These are phyloP conservation scores for Exophiala viscosa DNA, from an alignment of 2,329 filamentous ascomycete genomes.

Conservation along the genomic window DNA sequence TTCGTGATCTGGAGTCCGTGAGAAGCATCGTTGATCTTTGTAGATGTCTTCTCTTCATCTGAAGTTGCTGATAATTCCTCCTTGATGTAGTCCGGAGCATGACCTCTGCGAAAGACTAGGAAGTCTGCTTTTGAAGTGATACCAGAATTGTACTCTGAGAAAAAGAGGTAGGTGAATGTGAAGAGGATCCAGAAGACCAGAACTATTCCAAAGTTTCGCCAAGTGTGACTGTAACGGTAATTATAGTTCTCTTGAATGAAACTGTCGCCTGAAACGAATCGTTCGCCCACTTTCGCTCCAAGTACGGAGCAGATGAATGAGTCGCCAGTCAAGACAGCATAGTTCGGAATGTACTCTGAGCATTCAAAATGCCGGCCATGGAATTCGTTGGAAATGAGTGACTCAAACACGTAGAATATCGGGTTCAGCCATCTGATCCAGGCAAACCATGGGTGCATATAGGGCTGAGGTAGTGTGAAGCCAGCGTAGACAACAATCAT, in stretches of 20 bases:
- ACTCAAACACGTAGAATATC: constrained; percentile 63
- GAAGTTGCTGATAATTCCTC: constrained; percentile 34
- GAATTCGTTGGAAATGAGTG: constrained; percentile 56
- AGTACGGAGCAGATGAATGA: constrained; percentile 65
- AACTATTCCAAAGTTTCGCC: constrained; percentile 69
- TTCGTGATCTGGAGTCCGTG: background rate
- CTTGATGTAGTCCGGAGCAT: too few species aligned
- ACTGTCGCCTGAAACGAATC: constrained; percentile 54
- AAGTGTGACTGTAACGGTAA: constrained; percentile 59
- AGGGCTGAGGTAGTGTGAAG: constrained; percentile 57
- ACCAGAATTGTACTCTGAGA: constrained; percentile 59
- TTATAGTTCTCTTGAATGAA: constrained; percentile 56
- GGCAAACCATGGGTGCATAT: constrained; percentile 61
- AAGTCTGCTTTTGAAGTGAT: constrained; percentile 75
- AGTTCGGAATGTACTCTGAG: constrained; percentile 43
- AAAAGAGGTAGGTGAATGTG: constrained; percentile 58
- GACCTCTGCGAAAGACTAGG: constrained; percentile 68
- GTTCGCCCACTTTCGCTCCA: constrained; percentile 54
- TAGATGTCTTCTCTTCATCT: constrained; percentile 14
- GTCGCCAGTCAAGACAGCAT: constrained; percentile 53
- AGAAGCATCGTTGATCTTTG: background rate
- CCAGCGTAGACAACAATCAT: constrained; percentile 65
- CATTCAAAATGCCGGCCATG: constrained; percentile 62
- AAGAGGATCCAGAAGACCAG: constrained; percentile 63
- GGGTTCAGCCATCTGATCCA: constrained; percentile 67